Percentiles rank a stretch among this genome's conserved stretches.
These are phyloP conservation scores for Paecilomyces dactylethromorphus DNA, from an alignment of 2,329 filamentous ascomycete species.

Conservation along the genomic window DNA sequence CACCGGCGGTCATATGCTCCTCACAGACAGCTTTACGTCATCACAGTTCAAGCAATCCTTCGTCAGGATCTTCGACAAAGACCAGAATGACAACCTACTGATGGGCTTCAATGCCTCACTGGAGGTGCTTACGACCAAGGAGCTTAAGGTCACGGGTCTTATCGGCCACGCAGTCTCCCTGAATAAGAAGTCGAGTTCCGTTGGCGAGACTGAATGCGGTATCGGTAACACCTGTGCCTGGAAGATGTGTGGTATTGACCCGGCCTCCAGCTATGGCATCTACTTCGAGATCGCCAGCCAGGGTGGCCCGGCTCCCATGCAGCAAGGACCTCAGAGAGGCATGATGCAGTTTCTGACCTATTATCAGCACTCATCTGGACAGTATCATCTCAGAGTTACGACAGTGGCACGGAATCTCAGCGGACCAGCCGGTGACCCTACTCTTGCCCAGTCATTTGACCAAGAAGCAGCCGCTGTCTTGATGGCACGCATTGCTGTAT, in stretches of 20 bases:
- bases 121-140: slow-evolving; percentile 94
- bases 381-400: slow-evolving; percentile 93
- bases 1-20: slow-evolving; percentile 94
- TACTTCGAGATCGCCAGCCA: slow-evolving; percentile 98
- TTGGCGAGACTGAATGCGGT: slow-evolving; percentile 95
- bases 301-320: slow-evolving; percentile 75
- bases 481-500: slow-evolving; percentile 98
- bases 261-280: slow-evolving; percentile 84
- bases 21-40: slow-evolving; percentile 96
- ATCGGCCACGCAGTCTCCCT: slow-evolving; percentile 95
- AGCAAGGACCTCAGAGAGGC: slow-evolving; percentile 81
- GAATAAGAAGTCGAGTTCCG: slow-evolving; percentile 96
- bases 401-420: slow-evolving; percentile 88
- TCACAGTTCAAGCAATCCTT: slow-evolving; percentile 99
- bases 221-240: slow-evolving; percentile 98
- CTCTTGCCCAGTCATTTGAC: slow-evolving; percentile 94
- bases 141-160: slow-evolving; percentile 93
- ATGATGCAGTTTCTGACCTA: slow-evolving; percentile 99
- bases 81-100: slow-evolving; percentile 83
- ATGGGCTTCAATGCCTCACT: slow-evolving; percentile 98
- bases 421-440: slow-evolving; percentile 87
- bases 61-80: slow-evolving; percentile 93
- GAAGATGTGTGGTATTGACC: slow-evolving; percentile 99
- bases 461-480: slow-evolving; percentile 95
- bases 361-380: slow-evolving; percentile 94